phyloP scores from a whole-genome alignment of 2,329 filamentous ascomycete genomes.

The Cadophora sp. region DNA sequence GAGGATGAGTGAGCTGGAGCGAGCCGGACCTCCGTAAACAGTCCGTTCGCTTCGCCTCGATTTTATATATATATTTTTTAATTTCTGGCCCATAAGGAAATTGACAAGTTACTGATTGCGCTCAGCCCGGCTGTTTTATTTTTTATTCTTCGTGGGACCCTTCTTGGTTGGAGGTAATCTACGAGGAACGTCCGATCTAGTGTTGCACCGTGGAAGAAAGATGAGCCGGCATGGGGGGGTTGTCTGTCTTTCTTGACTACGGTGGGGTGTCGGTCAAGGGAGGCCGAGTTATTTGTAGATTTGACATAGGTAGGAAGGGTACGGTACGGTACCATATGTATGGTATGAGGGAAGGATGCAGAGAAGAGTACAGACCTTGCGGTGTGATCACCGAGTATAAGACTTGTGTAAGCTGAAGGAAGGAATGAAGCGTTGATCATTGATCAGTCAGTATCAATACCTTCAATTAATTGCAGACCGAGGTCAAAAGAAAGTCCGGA shows the following conservation, averaged over 20 bases:
- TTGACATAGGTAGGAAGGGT: background rate
- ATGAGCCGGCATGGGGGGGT: background rate
- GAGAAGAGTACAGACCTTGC: too few species aligned
- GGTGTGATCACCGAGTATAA: background rate
- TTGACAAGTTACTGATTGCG: background rate
- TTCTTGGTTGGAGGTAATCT: too few species aligned
- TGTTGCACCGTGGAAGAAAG: background rate
- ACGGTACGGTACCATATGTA: too few species aligned
- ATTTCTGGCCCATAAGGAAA: background rate
- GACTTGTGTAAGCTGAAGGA: background rate
- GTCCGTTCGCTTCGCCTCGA: background rate
- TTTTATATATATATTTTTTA: background rate
- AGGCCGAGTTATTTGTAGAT: background rate
- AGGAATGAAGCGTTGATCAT: background rate
- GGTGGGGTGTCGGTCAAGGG: background rate
- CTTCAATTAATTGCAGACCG: background rate
- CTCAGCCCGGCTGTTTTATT: background rate
- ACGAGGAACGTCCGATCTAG: background rate
- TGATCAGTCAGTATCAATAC: background rate
- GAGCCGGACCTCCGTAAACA: constrained; percentile 12
- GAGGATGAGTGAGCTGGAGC: constrained; percentile 15
- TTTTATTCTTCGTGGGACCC: background rate
- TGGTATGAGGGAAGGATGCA: too few species aligned
- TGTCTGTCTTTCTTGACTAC: too few species aligned
- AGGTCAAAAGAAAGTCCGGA: background rate